Evolutionary conservation across 441 rosid genomes (phyloP), one percentile per base, ranked within the genome.

Genomic region (Gossypium trilobum): DNA sequence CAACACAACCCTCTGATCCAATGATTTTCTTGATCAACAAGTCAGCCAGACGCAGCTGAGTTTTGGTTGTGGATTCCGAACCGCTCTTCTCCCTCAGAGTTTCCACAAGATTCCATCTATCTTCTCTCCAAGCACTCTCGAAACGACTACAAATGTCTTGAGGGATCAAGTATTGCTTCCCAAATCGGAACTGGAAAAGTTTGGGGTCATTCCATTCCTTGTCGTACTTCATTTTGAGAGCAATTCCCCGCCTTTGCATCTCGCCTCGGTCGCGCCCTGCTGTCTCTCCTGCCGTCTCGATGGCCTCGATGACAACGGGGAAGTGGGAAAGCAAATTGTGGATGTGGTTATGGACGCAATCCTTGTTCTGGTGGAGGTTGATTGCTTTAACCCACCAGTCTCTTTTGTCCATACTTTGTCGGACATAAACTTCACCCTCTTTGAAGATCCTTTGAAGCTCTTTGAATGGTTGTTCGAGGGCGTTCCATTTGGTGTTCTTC

Each of bases 311-410:
- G 29, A 90, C 93, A 2, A 86, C 88, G 0, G 95, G 91, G 23
- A 91, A 89, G 77, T 78, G 83, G 77, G 78, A 82, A 36, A 89
- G 78, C 85, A 95, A 74, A 79, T 95, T 95, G 77, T 93, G 97
- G 33, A 95, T 82, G 68, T 93, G 95, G 33, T 89, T 83, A 71
- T 93, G 95, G 31, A 93, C 80, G 27, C 88, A 87, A 54, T 95
- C 99, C 68, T 82, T 86, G 87, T 85, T 95, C 56, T 91, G 93
- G 70, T 89, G 88, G 65, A 95, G 87, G 76, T 64, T 76, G 64
- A 95, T 79, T 3, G 82, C 96, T 74, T 90, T 89, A 0, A 85
- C 89, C 96, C 97, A 90, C 97, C 98, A 95, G 54, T 91, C 90
- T 79, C 81, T 91, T 61, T 58, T 71, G 55, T 94, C 96, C 83